A percentile compares a stretch with the other conserved stretches of the same genome.
These are phyloP conservation scores for Saturnispora diversa DNA, from an alignment of 805 yeast genomes.

Conservation along the genomic window DNA sequence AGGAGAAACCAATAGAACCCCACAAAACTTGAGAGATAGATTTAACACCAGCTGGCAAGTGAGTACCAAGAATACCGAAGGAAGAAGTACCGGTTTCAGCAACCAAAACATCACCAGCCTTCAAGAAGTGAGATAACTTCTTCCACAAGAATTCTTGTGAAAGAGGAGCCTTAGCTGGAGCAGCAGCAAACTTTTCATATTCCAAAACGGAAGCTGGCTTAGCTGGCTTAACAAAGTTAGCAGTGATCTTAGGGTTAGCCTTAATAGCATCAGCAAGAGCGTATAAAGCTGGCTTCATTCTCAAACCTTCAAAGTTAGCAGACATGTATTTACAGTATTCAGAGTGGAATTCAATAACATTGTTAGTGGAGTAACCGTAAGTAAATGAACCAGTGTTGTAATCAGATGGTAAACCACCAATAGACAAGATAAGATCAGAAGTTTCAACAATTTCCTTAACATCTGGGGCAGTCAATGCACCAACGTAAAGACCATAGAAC, in stretches of 20 bases:
- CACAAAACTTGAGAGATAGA: conserved; percentile 71
- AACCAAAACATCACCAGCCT: conserved; percentile 57
- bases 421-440: conserved; percentile 66
- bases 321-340: conserved; percentile 62
- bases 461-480: conserved; percentile 66
- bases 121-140: conserved; percentile 51
- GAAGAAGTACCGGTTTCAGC: conserved; percentile 74
- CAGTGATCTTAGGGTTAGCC: conserved; percentile 15
- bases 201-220: conserved; percentile 39
- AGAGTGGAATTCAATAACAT: conserved; percentile 72
- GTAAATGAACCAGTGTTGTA: conserved; percentile 87
- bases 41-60: conserved; percentile 52
- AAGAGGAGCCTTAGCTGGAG: conserved; percentile 34
- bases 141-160: conserved; percentile 68
- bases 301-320: conserved; percentile 65
- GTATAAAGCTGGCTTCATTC: conserved; percentile 52
- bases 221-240: conserved; percentile 42
- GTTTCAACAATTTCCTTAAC: conserved; percentile 65
- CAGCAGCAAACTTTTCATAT: conserved; percentile 38
- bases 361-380: conserved; percentile 64
- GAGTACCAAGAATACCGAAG: conserved; percentile 59
- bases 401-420: conserved; percentile 80
- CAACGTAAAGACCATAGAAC: conserved; percentile 82
- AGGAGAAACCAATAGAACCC: conserved; percentile 69
- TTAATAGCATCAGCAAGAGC: conserved; percentile 34